Conservation (phyloP, 768 basidiomycete genomes). For the Pholiota microspora region DNA sequence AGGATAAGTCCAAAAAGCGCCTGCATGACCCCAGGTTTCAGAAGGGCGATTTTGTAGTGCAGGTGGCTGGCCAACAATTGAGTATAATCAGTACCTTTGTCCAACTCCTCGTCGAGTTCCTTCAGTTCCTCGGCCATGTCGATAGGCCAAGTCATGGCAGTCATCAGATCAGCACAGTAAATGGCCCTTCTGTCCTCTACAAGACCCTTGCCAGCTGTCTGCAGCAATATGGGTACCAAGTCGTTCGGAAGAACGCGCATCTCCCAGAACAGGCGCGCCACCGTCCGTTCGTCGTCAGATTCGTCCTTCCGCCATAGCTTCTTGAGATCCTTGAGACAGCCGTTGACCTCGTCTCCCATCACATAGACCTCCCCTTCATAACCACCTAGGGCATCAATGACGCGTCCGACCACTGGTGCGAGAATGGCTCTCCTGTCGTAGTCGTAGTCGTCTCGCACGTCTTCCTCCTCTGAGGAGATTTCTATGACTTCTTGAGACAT, state of each 20-base stretch:
- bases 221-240: constrained; percentile 79
- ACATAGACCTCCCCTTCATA: constrained; percentile 64
- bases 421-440: constrained; percentile 53
- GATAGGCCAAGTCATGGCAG: constrained; percentile 99
- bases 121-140: constrained; percentile 92
- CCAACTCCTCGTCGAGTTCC: constrained; percentile 83
- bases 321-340: constrained; percentile 92
- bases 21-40: constrained; percentile 66
- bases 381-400: constrained; percentile 82
- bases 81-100: constrained; percentile 86
- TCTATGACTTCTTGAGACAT: constrained; percentile 34
- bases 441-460: constrained; percentile 25
- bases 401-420: constrained; percentile 65
- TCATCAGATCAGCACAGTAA: constrained; percentile 83
- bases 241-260: constrained; percentile 86
- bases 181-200: constrained; percentile 85
- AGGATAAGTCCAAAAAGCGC: constrained; percentile 74
- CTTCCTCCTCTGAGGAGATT: constrained; percentile 28
- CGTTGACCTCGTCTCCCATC: constrained; percentile 78
- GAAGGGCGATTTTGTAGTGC: constrained; percentile 82
- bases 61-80: constrained; percentile 78
- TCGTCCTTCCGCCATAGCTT: constrained; percentile 96
- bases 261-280: constrained; percentile 90
- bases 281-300: constrained; percentile 93
- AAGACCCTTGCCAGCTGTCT: constrained; percentile 73